phyloP scores from a whole-genome alignment of 768 basidiomycete genomes.

The Xerocomellus chrysenteron region DNA sequence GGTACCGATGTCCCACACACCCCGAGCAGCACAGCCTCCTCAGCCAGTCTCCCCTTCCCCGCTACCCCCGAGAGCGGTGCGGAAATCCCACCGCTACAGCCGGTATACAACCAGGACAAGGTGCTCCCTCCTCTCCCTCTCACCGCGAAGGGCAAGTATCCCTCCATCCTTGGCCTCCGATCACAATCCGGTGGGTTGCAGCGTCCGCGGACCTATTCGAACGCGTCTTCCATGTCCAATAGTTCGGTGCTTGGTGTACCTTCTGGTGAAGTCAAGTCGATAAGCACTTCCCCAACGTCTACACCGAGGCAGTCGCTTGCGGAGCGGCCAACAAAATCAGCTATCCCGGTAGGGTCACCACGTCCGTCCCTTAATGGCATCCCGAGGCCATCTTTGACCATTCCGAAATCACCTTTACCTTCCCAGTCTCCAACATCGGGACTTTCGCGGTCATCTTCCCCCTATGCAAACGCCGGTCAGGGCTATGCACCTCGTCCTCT shows the following conservation, averaged over 20 bases:
- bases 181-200: slow-evolving; percentile 9
- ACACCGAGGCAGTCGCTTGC: slow-evolving; percentile 13
- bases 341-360: slow-evolving; percentile 7
- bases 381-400: slow-evolving; percentile 26
- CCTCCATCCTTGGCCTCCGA: slow-evolving; percentile 17
- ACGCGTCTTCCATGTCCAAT: slow-evolving; percentile 25
- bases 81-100: slow-evolving; percentile 9
- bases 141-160: slow-evolving; percentile 14
- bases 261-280: slow-evolving; percentile 6
- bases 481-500: slow-evolving; percentile 27
- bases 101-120: slow-evolving; percentile 28
- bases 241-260: slow-evolving; percentile 14
- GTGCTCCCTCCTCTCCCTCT: slow-evolving; percentile 33
- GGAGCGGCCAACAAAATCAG: slow-evolving; percentile 6
- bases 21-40: slow-evolving; percentile 33
- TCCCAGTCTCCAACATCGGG: slow-evolving; percentile 13
- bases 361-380: slow-evolving; percentile 20
- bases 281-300: slow-evolving; percentile 8
- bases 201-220: slow-evolving; percentile 38
- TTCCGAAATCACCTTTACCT: slow-evolving; percentile 26
- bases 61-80: slow-evolving; percentile 27
- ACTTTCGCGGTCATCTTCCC: slow-evolving; percentile 19
- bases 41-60: slow-evolving; percentile 30
- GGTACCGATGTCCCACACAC: slow-evolving; percentile 23
- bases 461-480: not conserved